Evolutionary conservation across 2,329 filamentous ascomycete genomes (phyloP), one percentile per base, ranked within the genome.

Genomic region (Fusarium globosum): DNA sequence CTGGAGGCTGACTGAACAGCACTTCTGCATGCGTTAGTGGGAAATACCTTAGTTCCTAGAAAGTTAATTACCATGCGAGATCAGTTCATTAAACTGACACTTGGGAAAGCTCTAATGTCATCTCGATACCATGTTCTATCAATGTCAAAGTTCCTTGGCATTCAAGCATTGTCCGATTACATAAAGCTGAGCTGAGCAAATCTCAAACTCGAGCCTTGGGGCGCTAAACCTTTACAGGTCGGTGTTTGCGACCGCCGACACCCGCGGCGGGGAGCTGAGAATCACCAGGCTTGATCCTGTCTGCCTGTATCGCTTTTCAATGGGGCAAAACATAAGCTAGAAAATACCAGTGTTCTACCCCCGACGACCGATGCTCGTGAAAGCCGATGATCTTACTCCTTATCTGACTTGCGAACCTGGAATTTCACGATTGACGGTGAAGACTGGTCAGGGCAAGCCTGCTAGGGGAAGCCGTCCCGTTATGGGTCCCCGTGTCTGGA

Each of bases 11-110:
- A n/a, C 13, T 41, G 21, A 41, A 30, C 11, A 28, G 15, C n/a
- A 30, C 38, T 39, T 45, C 36, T 64, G 45, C n/a, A n/a, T 65
- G 35, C 62, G 26, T 55, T 46, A 56, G 63, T 30, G 39, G 43
- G 4, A 45, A 21, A 36, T 13, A 36, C 33, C 13, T 33, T 33
- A 4, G 42, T 38, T 11, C 15, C 11, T 14, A 21, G 7, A 16
- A 16, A 33, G 30, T 28, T 36, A 28, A 48, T 48, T 28, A 58
- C 23, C 20, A 36, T 26, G 16, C 55, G 30, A 49, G 41, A 49
- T 58, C 55, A 38, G 18, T 21, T 49, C 55, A 49, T 58, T 20
- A 49, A 58, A 36, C 55, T 58, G 30, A 36, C 16, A 36, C 55
- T n/a, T 11, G 48, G 3, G 15, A 36, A 49, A 18, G 8, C 14